These are phyloP conservation scores for Galerina sulciceps DNA, from an alignment of 768 basidiomycete genomes.

Conservation along the genomic window DNA sequence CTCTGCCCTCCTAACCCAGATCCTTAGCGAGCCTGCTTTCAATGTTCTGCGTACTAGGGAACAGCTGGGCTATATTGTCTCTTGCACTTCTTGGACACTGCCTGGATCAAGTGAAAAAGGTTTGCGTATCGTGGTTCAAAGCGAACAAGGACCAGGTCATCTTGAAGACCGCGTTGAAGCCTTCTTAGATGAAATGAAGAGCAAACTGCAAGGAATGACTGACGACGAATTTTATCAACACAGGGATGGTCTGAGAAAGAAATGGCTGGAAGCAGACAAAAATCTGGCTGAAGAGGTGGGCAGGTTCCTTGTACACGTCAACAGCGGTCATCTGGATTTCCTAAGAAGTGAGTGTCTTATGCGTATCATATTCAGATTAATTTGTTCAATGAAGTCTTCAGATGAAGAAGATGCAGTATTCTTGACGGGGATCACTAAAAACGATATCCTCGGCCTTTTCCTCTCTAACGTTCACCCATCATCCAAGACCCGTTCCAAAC, in stretches of 20 bases:
- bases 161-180: conserved; percentile 89
- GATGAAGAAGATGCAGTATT: conserved; percentile 74
- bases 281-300: conserved; percentile 82
- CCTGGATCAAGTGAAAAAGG: conserved; percentile 75
- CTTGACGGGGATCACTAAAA: conserved; percentile 68
- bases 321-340: conserved; percentile 87
- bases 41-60: conserved; percentile 91
- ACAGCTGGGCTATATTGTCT: conserved; percentile 94
- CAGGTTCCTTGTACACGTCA: conserved; percentile 73
- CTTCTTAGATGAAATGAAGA: conserved; percentile 80
- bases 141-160: conserved; percentile 78
- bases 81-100: conserved; percentile 57
- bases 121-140: conserved; percentile 85
- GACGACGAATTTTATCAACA: conserved; percentile 79
- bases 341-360: conserved; percentile 62
- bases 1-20: conserved; percentile 76
- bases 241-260: conserved; percentile 74
- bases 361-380: neutral
- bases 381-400: conserved; percentile 34
- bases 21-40: conserved; percentile 91
- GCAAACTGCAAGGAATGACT: conserved; percentile 67
- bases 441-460: conserved; percentile 78
- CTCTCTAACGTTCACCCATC: conserved; percentile 68
- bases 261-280: conserved; percentile 86
- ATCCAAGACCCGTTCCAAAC: conserved; percentile 73